Conservation (phyloP, 2,329 filamentous ascomycete species). For the Sphaceloma murrayae region DNA sequence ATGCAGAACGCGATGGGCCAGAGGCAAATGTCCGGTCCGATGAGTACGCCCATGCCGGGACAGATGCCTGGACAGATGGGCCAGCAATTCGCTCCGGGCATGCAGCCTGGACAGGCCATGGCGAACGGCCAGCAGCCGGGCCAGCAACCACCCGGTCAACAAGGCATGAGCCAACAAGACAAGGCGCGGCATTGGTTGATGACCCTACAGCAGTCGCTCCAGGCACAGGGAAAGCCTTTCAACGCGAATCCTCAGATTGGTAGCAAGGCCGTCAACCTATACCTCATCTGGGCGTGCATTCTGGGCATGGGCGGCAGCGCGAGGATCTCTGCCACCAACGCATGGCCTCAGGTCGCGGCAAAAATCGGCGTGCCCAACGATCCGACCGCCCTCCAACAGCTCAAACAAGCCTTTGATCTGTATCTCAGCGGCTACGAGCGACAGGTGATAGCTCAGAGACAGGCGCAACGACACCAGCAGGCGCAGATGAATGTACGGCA, state of each 20-base stretch:
- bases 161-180: conserved; percentile 5
- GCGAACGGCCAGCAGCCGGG: conserved; percentile 23
- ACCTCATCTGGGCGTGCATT: conserved; percentile 68
- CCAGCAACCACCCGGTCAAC: conserved; percentile 21
- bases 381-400: conserved; percentile 57
- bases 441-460: conserved; percentile 49
- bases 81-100: conserved; percentile 14
- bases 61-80: conserved; percentile 16
- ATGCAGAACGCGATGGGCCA: conserved; percentile 38
- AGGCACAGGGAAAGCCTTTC: conserved; percentile 59
- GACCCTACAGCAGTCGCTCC: conserved; percentile 69
- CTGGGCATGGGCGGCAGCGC: conserved; percentile 70
- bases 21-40: conserved; percentile 14
- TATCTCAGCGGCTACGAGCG: conserved; percentile 72
- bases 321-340: conserved; percentile 56
- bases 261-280: conserved; percentile 63
- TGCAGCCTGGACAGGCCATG: conserved; percentile 19
- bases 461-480: conserved; percentile 30
- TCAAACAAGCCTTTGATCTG: conserved; percentile 63
- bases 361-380: conserved; percentile 36
- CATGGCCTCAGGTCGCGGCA: conserved; percentile 63
- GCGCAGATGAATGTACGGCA: conserved; percentile 30
- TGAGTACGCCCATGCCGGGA: conserved; percentile 21
- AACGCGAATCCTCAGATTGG: conserved; percentile 65
- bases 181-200: conserved; percentile 45